A percentile compares a stretch with the other conserved stretches of the same genome.
Evolutionary conservation across 176 grass and related monocot species (phyloP).

Genomic region (Urochloa ruziziensis): DNA sequence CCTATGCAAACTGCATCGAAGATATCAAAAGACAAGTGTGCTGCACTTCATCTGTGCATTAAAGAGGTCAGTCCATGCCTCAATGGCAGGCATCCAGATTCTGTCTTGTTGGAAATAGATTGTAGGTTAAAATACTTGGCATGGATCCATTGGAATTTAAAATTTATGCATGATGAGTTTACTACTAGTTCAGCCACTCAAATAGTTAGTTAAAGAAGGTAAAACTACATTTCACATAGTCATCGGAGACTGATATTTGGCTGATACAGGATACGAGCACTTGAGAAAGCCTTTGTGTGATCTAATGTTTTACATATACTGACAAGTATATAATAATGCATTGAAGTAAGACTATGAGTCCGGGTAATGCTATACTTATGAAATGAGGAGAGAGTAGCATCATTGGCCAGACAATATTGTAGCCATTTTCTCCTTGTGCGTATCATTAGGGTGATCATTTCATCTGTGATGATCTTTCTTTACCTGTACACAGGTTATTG

Average conservation of each 20-base stretch:
- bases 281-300: neutral
- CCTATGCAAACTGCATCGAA: constrained; percentile 69
- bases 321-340: neutral
- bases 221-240: neutral
- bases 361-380: neutral
- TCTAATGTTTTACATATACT: neutral
- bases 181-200: neutral
- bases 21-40: constrained; percentile 56
- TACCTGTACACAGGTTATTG: constrained; percentile 42
- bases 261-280: neutral
- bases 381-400: neutral
- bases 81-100: neutral
- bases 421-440: neutral
- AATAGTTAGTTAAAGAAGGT: neutral
- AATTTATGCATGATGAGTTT: neutral
- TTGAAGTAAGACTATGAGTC: neutral
- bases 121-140: neutral
- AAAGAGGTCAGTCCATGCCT: constrained; percentile 48
- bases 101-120: neutral
- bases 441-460: neutral
- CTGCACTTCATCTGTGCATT: constrained; percentile 61
- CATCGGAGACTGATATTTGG: neutral
- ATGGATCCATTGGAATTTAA: neutral
- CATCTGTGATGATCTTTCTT: neutral
- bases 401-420: neutral